Evolutionary conservation across 2,329 filamentous ascomycete genomes (phyloP).

Genomic region (Fusarium decemcellulare): DNA sequence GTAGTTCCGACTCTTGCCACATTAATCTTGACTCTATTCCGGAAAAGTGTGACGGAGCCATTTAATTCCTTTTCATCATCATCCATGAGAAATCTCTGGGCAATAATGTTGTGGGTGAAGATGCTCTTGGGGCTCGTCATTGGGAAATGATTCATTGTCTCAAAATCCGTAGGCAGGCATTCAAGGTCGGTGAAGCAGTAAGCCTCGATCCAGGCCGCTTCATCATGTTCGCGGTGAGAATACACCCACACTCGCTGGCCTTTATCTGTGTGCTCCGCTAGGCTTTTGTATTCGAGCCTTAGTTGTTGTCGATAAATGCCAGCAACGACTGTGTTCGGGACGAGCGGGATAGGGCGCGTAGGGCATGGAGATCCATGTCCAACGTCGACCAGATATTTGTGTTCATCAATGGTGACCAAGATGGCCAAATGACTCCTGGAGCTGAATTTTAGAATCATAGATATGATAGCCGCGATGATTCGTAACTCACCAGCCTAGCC

Average conservation of each 20-base stretch:
- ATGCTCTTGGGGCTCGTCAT: slow-evolving; percentile 23
- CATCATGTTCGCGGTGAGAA: slow-evolving; percentile 7
- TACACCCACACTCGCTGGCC: slow-evolving; percentile 22
- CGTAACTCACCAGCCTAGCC: slow-evolving; percentile 16
- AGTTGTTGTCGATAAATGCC: slow-evolving; percentile 16
- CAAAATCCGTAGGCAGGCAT: slow-evolving; percentile 19
- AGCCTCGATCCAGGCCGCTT: slow-evolving; percentile 1
- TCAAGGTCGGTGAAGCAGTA: slow-evolving; percentile 25
- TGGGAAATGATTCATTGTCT: slow-evolving; percentile 17
- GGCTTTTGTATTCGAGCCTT: slow-evolving; percentile 11
- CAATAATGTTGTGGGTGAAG: slow-evolving; percentile 21
- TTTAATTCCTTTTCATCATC: not conserved
- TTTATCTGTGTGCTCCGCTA: slow-evolving; percentile 8
- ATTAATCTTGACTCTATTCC: slow-evolving; percentile 1
- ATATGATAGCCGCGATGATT: not conserved
- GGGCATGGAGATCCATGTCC: slow-evolving; percentile 15
- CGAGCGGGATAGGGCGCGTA: slow-evolving; percentile 10
- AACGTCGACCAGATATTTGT: slow-evolving; percentile 17
- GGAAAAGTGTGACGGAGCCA: slow-evolving; percentile 8
- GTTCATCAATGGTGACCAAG: slow-evolving; percentile 10
- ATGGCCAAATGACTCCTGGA: slow-evolving; percentile 12
- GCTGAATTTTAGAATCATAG: not conserved
- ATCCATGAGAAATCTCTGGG: slow-evolving; percentile 10
- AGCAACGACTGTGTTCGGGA: not conserved
- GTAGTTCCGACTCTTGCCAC: not conserved